Evolutionary conservation across 2,329 filamentous ascomycete genomes (phyloP).

Genomic region (Pyricularia sp.): DNA sequence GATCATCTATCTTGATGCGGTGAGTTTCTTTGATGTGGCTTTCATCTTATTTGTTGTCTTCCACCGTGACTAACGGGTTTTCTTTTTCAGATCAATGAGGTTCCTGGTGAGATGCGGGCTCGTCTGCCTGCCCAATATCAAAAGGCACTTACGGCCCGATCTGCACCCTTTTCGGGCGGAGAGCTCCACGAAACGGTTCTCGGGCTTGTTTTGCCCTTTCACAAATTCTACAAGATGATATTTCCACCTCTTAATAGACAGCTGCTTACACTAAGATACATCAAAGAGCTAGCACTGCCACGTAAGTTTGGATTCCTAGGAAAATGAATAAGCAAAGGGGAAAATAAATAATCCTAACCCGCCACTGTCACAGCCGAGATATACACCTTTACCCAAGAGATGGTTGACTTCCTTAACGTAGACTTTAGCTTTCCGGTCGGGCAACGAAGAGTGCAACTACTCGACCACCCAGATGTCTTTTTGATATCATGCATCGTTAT

Average conservation of each 20-base stretch:
- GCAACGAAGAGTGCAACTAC: slow-evolving; percentile 31
- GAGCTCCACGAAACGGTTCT: slow-evolving; percentile 57
- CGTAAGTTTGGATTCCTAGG: slow-evolving; percentile 37
- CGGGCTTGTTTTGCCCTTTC: slow-evolving; percentile 54
- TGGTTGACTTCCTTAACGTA: slow-evolving; percentile 41
- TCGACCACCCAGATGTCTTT: slow-evolving; percentile 65
- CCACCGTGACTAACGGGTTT: neutral
- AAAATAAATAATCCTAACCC: neutral
- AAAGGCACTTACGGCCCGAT: slow-evolving; percentile 43
- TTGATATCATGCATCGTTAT: slow-evolving; percentile 64
- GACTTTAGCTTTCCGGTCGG: slow-evolving; percentile 48
- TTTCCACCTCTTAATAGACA: slow-evolving; percentile 67
- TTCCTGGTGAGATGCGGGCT: slow-evolving; percentile 57
- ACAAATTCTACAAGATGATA: slow-evolving; percentile 56
- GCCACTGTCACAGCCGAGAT: slow-evolving; percentile 39
- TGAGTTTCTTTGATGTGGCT: slow-evolving; percentile 24
- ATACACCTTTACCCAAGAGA: slow-evolving; percentile 47
- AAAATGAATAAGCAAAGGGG: neutral
- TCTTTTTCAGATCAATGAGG: slow-evolving; percentile 36
- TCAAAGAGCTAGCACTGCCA: slow-evolving; percentile 66
- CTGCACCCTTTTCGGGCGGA: slow-evolving; percentile 34
- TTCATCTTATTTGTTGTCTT: neutral
- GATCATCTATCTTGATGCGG: slow-evolving; percentile 63
- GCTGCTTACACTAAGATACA: slow-evolving; percentile 58
- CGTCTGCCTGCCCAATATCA: slow-evolving; percentile 55